Evolutionary conservation across 352 stramenopile genomes (phyloP), one percentile per base, ranked within the genome.

Genomic region (Blastocystis sp.): DNA sequence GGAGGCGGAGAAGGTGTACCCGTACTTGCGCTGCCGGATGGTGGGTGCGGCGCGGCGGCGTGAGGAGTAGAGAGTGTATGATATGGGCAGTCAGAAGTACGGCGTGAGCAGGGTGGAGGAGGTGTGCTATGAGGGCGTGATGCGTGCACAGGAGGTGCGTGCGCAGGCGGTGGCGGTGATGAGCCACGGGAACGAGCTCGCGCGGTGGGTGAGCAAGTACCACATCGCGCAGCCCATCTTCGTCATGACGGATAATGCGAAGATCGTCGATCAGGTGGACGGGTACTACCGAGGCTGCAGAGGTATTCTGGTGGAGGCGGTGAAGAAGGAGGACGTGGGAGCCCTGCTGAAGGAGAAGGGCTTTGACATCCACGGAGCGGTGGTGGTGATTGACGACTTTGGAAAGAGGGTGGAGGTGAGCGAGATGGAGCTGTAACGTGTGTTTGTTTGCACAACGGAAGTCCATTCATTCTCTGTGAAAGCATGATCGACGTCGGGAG

Each of bases 151-250:
- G 40, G 45, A 84, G 74, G 19, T 17, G 74, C 21, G 66, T 28
- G 74, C 74, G 34, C 14, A 3, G 21, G 74, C 74, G 42, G 48
- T 84, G 14, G 40, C 70, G 24, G 21, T 69, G 54, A 14, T 84
- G 19, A 84, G 52, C 3, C 59, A 43, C n/a, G 74, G 74, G 54
- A 84, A 84, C 61, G 74, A 84, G 54, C 28, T 63, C 17, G 92
- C 92, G 43, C 92, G 92, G 60, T 84, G 94, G 69, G 92, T 95
- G 45, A 87, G 91, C 79, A 95, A 95, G 89, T 95, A 94, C 90
- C 92, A 93, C 54, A 92, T 92, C 14, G 90, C 89, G 60, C 90
- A 93, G 90, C 92, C 92, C 43, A 95, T 96, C 63, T 91, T 95
- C 42, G 93, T 93, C 19, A 90, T 95, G 45, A 95, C 93, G 14